A percentile compares a stretch with the other conserved stretches of the same genome.
Evolutionary conservation across 495 filamentous ascomycete genomes (phyloP).

Genomic region (Usnea hakonensis): DNA sequence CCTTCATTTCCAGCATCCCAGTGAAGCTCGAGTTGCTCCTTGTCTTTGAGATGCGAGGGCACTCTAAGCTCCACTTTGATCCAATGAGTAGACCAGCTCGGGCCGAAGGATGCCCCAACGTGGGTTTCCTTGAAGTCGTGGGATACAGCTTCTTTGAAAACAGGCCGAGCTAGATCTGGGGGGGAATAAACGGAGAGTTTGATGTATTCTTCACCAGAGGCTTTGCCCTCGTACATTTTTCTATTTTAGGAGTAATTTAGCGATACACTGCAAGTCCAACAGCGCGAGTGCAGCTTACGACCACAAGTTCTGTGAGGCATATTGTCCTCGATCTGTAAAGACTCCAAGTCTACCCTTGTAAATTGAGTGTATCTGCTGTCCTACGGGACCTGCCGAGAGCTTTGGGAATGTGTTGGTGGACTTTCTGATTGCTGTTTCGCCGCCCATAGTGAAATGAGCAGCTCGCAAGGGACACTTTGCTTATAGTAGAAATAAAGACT

Average conservation of each 20-base stretch:
- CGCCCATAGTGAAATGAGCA: slow-evolving; percentile 32
- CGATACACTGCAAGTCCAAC: not conserved
- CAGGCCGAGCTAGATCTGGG: slow-evolving; percentile 67
- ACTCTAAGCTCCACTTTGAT: slow-evolving; percentile 75
- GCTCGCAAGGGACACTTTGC: not conserved
- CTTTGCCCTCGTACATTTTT: slow-evolving; percentile 69
- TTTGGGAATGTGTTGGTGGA: slow-evolving; percentile 40
- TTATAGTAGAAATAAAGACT: not conserved
- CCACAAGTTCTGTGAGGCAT: slow-evolving; percentile 66
- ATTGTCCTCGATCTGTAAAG: slow-evolving; percentile 77
- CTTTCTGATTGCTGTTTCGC: slow-evolving; percentile 28
- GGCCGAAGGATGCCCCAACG: slow-evolving; percentile 76
- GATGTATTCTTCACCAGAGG: slow-evolving; percentile 64
- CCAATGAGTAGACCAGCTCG: slow-evolving; percentile 99
- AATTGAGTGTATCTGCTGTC: slow-evolving; percentile 78
- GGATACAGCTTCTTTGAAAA: slow-evolving; percentile 81
- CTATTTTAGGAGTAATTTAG: slow-evolving; percentile 30
- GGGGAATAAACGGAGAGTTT: slow-evolving; percentile 83
- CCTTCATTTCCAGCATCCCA: slow-evolving; percentile 94
- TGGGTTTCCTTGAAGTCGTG: slow-evolving; percentile 69
- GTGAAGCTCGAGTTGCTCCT: slow-evolving; percentile 79
- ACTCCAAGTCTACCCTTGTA: slow-evolving; percentile 77
- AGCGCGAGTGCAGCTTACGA: slow-evolving; percentile 37
- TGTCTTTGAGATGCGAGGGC: slow-evolving; percentile 59
- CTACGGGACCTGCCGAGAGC: slow-evolving; percentile 54